These are phyloP conservation scores for Colletotrichum cordylinicola DNA, from an alignment of 2,329 filamentous ascomycete species.

Conservation along the genomic window DNA sequence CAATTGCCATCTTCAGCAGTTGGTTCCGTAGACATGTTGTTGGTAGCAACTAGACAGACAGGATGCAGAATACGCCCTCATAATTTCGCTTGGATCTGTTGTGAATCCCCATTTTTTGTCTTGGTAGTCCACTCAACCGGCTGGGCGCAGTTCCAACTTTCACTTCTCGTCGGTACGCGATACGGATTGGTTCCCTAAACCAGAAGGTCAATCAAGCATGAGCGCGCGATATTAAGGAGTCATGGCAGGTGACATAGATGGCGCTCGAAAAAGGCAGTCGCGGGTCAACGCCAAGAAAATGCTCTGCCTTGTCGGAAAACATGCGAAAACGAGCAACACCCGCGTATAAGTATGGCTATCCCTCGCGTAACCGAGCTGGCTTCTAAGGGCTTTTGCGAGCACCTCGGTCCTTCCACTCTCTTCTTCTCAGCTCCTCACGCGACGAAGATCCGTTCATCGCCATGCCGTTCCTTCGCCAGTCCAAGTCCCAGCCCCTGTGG, in stretches of 20 bases:
- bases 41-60: background rate
- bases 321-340: background rate
- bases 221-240: background rate
- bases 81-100: background rate
- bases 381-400: background rate
- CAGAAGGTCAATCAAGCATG: background rate
- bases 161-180: background rate
- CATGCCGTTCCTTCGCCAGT: slow-evolving; percentile 13
- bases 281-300: background rate
- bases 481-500: slow-evolving; percentile 6
- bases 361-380: background rate
- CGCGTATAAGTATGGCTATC: background rate
- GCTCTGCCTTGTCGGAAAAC: background rate
- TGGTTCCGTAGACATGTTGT: background rate
- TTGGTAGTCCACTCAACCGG: background rate
- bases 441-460: background rate
- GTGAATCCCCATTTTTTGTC: background rate
- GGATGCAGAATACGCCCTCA: background rate
- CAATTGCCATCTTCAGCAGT: background rate
- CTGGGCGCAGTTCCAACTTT: background rate
- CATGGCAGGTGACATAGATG: background rate
- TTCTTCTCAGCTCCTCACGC: background rate
- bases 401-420: background rate
- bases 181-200: background rate
- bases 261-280: background rate